Evolutionary conservation across 2,329 filamentous ascomycete species (phyloP).

Genomic region (Nemania abortiva): DNA sequence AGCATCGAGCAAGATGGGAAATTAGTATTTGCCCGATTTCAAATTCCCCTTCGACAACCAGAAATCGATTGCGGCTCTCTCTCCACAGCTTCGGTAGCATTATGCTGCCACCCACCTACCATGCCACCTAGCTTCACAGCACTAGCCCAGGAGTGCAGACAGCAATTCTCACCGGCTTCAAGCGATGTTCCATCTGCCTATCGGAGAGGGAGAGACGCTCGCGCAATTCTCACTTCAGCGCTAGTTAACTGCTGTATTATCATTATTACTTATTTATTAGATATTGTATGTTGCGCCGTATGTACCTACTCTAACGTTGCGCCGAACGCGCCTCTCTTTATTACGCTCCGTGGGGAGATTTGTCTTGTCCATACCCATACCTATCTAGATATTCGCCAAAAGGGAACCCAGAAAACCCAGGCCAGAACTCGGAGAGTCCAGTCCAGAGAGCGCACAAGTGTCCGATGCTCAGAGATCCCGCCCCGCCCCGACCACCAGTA

Average conservation of each 20-base stretch:
- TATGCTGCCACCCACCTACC: constrained; percentile 49
- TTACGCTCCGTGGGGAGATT: neutral
- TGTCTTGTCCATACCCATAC: neutral
- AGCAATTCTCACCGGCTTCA: constrained; percentile 13
- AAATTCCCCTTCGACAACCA: constrained; percentile 47
- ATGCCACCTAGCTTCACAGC: constrained; percentile 43
- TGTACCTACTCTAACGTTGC: constrained; percentile 5
- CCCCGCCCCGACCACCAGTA: constrained; percentile 44
- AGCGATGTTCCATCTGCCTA: constrained; percentile 5
- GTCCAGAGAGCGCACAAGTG: constrained; percentile 16
- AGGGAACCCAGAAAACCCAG: neutral
- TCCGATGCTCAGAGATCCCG: constrained; percentile 37
- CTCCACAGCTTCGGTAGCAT: constrained; percentile 45
- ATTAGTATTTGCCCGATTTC: constrained; percentile 49
- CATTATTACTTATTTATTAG: no score
- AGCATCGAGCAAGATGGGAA: constrained; percentile 42
- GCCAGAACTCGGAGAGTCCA: neutral
- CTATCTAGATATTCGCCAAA: constrained; percentile 7
- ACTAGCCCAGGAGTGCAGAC: constrained; percentile 27
- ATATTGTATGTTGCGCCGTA: neutral
- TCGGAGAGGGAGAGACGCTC: neutral
- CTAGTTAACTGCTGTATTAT: neutral
- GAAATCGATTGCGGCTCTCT: constrained; percentile 51
- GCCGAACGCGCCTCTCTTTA: constrained; percentile 4
- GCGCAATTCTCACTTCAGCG: constrained; percentile 18